phyloP scores from a whole-genome alignment of 140 eudicot species.

The Senecio squalidus region DNA sequence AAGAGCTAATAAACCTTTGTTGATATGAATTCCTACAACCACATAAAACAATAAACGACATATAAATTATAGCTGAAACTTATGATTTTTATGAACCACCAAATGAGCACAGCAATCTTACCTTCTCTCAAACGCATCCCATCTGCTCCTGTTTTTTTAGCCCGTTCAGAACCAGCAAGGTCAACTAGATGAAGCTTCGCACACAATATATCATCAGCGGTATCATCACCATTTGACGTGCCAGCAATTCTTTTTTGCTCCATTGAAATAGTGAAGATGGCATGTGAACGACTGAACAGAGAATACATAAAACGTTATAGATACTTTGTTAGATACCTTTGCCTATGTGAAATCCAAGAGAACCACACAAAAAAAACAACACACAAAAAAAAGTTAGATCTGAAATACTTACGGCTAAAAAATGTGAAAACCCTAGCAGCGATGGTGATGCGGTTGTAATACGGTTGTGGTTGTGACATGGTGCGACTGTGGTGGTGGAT shows the following conservation, averaged over 20 bases:
- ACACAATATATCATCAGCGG: constrained; percentile 61
- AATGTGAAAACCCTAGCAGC: no score
- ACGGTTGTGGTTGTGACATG: no score
- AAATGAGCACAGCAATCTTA: constrained; percentile 7
- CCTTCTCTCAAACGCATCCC: constrained; percentile 92
- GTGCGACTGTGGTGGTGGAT: no score
- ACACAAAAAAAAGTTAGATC: no score
- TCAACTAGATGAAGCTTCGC: constrained; percentile 95
- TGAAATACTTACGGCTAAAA: no score
- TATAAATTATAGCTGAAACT: no score
- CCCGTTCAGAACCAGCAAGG: constrained; percentile 98
- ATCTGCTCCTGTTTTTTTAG: constrained; percentile 97
- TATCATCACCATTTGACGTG: constrained; percentile 35
- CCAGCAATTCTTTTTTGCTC: constrained; percentile 57
- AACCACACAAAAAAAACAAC: no score
- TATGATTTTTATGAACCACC: no score
- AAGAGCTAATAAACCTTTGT: constrained; percentile 83
- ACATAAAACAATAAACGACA: background rate
- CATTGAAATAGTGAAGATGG: constrained; percentile 88
- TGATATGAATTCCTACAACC: constrained; percentile 72
- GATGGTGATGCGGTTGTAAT: no score
- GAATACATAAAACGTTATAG: no score
- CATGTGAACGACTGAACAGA: constrained; percentile 88
- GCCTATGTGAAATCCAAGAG: no score
- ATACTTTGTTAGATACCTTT: no score